Conservation (phyloP, 768 basidiomycete species). For the Termitomyces sp. region DNA sequence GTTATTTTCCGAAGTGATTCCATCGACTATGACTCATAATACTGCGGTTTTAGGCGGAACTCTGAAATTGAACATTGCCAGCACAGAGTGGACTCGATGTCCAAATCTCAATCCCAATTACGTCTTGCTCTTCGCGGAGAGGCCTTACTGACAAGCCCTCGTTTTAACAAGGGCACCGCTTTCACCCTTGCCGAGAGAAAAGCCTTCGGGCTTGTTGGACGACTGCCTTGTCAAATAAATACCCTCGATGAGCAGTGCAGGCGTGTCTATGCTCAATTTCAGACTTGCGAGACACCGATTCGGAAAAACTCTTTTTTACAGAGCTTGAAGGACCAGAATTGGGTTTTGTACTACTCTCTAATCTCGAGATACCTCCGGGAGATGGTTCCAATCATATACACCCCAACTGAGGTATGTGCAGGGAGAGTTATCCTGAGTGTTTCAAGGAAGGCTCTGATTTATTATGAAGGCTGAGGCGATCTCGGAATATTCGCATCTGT, state of each 20-base stretch:
- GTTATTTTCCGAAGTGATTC: too few species aligned
- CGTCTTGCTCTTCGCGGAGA: constrained; percentile 54
- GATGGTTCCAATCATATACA: constrained; percentile 71
- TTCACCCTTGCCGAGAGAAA: constrained; percentile 66
- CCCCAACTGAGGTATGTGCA: constrained; percentile 61
- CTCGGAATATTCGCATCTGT: constrained; percentile 77
- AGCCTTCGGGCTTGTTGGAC: constrained; percentile 55
- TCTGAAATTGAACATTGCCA: background rate
- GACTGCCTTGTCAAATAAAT: constrained; percentile 46
- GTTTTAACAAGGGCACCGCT: constrained; percentile 77
- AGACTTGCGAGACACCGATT: constrained; percentile 25
- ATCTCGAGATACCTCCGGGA: constrained; percentile 53
- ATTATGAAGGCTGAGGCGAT: constrained; percentile 72
- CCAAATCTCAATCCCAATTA: background rate
- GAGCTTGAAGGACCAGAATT: constrained; percentile 74
- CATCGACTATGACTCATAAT: too few species aligned
- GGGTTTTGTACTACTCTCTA: constrained; percentile 75
- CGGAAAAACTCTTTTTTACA: constrained; percentile 73
- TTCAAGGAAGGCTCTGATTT: background rate
- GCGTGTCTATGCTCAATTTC: constrained; percentile 66
- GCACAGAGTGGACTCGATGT: background rate
- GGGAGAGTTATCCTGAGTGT: background rate
- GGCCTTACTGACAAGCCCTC: constrained; percentile 55
- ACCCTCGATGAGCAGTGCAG: constrained; percentile 71
- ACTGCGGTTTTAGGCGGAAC: background rate